Base-by-base conservation (phyloP, 768 basidiomycete genomes). In the Phlegmacium glaucopus region DNA sequence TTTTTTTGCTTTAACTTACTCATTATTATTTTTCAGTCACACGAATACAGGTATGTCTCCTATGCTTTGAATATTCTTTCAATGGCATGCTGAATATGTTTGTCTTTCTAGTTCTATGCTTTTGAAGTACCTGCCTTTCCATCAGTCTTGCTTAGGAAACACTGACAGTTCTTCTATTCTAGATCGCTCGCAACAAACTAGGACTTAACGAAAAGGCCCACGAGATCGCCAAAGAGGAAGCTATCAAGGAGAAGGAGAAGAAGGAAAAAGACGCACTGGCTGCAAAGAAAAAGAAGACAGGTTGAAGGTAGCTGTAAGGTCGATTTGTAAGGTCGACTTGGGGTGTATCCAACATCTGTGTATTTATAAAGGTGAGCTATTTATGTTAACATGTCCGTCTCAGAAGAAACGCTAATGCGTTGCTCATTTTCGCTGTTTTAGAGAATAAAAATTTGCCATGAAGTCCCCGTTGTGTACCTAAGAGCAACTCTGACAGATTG, bases 181-280 rank as follows among this genome's bases (percentile, higher is more conserved):
- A 96, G 89, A 94, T 99, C 65, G 81, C 92, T 9, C 83, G 96
- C 49, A 98, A 97, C 71, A 75, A 85, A 47, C 77, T 91, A 1
- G 94, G 93, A 2, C 76, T 98, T 40, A 99, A 99, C 65, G 91
- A 94, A 63, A 70, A 69, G 42, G 85, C 89, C 2, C 90, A 94
- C 68, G 81, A 92, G 62, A 61, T 84, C 36, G 93, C 90, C 15
- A 87, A 88, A 61, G 77, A 66, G 42, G 86, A 90, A 47, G 81
- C 74, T n/a, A 72, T 63, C 32, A 82, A 85, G 70, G 80, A 82
- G 53, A 78, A 78, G 52, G 74, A 74, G 35, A 78, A 79, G 66
- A 80, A 82, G 57, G 74, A 73, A 56, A 72, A 75, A 57, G 62
- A 68, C 47, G 61, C 59, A 35, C 56, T 55, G 32, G 56, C 57